These are phyloP conservation scores for Whalleya microplaca DNA, from an alignment of 2,329 filamentous ascomycete genomes.

Conservation along the genomic window DNA sequence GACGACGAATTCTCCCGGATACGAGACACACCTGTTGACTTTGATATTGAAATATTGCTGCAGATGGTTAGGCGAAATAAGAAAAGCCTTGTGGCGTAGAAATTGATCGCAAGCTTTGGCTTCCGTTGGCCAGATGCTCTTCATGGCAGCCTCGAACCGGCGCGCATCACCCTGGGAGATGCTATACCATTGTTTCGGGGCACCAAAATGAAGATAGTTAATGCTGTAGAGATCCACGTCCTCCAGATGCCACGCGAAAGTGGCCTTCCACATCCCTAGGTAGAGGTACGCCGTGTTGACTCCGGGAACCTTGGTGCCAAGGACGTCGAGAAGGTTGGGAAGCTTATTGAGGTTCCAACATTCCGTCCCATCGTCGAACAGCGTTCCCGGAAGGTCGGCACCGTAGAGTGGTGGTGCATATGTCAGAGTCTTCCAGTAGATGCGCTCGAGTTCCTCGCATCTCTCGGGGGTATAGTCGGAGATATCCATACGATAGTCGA, in stretches of 20 bases:
- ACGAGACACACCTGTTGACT: slow-evolving; percentile 93
- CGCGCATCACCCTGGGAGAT: slow-evolving; percentile 95
- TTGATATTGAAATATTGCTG: slow-evolving; percentile 90
- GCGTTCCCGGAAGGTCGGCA: slow-evolving; percentile 91
- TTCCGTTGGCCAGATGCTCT: slow-evolving; percentile 90
- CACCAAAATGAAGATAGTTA: slow-evolving; percentile 98
- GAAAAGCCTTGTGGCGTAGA: slow-evolving; percentile 93
- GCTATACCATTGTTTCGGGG: slow-evolving; percentile 99
- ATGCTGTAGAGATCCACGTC: slow-evolving; percentile 99
- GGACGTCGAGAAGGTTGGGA: slow-evolving; percentile 88
- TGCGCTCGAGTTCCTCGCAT: slow-evolving; percentile 90
- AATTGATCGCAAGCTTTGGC: slow-evolving; percentile 97
- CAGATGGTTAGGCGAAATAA: slow-evolving; percentile 89
- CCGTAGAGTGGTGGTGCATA: slow-evolving; percentile 95
- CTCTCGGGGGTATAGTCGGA: slow-evolving; percentile 89
- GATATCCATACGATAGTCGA: slow-evolving; percentile 86
- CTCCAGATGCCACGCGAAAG: slow-evolving; percentile 98
- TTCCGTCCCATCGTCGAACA: slow-evolving; percentile 85
- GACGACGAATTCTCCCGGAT: slow-evolving; percentile 97
- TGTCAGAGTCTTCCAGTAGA: slow-evolving; percentile 96
- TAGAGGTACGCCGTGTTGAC: slow-evolving; percentile 99
- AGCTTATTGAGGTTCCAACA: slow-evolving; percentile 95
- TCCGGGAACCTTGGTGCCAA: slow-evolving; percentile 93
- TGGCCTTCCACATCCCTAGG: slow-evolving; percentile 99
- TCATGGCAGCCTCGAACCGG: slow-evolving; percentile 94